Conservation (phyloP, 345 rosid genomes). For the Linum usitatissimum region DNA sequence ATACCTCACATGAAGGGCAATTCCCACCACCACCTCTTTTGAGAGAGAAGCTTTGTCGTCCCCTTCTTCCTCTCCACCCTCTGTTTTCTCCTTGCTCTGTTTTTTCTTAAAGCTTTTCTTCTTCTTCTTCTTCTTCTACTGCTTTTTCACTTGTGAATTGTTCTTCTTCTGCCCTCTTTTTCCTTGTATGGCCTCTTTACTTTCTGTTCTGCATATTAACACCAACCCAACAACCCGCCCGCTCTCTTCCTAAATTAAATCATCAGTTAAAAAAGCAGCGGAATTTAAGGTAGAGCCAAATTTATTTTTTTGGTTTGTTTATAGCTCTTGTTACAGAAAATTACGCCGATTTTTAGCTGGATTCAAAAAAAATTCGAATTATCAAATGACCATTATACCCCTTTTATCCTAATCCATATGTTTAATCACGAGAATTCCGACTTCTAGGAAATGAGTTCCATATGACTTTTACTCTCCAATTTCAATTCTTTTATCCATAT, state of each 20-base stretch:
- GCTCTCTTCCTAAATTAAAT: not conserved
- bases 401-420: not conserved
- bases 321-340: conserved; percentile 7
- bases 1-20: not conserved
- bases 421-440: no score
- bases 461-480: no score
- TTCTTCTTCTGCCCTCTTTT: not conserved
- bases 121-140: not conserved
- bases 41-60: no score
- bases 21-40: not conserved
- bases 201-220: not conserved
- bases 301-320: not conserved
- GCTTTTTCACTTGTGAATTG: not conserved
- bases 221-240: not conserved
- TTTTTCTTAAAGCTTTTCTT: no score
- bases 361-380: conserved; percentile 1
- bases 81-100: no score
- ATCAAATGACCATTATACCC: conserved; percentile 2
- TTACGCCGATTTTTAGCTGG: conserved; percentile 8
- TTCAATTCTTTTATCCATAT: no score
- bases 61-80: no score
- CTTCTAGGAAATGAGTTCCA: no score
- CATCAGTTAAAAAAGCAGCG: not conserved
- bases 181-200: not conserved
- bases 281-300: not conserved